Percentiles rank a stretch among this genome's conserved stretches.
Conservation (phyloP, 2,329 filamentous ascomycete species). For the Tolypocladium amazonense region DNA sequence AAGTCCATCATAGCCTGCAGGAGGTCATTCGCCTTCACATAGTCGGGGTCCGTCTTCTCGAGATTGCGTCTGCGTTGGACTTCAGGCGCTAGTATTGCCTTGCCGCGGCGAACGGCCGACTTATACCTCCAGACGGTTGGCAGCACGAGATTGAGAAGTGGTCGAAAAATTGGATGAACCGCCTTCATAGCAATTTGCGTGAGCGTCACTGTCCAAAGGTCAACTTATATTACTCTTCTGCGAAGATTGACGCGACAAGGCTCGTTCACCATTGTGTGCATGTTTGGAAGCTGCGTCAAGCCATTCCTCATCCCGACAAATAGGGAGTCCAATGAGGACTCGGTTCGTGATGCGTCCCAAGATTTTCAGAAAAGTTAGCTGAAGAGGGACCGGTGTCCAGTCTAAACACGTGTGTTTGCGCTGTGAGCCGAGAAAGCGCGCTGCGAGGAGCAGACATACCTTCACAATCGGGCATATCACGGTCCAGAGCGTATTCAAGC, state of each 20-base stretch:
- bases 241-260: background rate
- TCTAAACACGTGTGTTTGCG: background rate
- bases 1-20: constrained; percentile 6
- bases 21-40: constrained; percentile 2
- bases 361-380: constrained; percentile 2
- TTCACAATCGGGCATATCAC: constrained; percentile 2
- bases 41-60: background rate
- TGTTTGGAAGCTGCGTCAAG: constrained; percentile 1
- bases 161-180: constrained; percentile 1
- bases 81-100: constrained; percentile 1
- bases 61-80: constrained; percentile 1
- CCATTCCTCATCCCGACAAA: constrained; percentile 5
- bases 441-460: background rate
- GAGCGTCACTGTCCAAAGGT: constrained; percentile 2
- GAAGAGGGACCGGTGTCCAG: constrained; percentile 3
- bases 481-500: constrained; percentile 1
- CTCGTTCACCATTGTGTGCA: constrained; percentile 2
- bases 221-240: background rate
- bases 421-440: background rate
- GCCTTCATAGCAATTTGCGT: constrained; percentile 5
- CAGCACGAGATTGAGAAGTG: constrained; percentile 3
- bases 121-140: constrained; percentile 1
- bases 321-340: constrained; percentile 2
- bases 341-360: constrained; percentile 2
- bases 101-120: background rate